Percentiles rank a stretch among this genome's conserved stretches.
These are phyloP conservation scores for Clonostachys chloroleuca DNA, from an alignment of 2,329 filamentous ascomycete species.

Conservation along the genomic window DNA sequence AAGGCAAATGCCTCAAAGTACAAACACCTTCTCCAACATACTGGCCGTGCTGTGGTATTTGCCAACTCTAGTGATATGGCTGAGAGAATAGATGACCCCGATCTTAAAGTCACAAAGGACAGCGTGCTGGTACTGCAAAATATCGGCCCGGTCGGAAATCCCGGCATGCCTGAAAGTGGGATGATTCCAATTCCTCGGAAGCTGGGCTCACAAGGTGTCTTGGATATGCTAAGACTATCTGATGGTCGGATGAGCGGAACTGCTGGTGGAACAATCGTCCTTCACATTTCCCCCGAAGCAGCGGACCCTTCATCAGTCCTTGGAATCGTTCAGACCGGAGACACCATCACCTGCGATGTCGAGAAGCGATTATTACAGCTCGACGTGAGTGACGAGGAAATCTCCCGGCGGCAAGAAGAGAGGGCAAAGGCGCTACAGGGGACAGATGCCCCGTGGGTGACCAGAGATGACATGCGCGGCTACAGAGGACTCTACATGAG, in stretches of 20 bases:
- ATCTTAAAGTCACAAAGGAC: conserved; percentile 55
- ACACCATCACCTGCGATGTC: conserved; percentile 74
- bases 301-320: conserved; percentile 72
- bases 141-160: conserved; percentile 85
- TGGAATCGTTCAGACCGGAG: conserved; percentile 71
- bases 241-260: conserved; percentile 87
- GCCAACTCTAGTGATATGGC: conserved; percentile 72
- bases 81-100: conserved; percentile 49
- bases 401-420: conserved; percentile 52
- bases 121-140: conserved; percentile 78
- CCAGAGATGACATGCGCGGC: conserved; percentile 38
- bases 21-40: conserved; percentile 45
- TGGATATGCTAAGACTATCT: conserved; percentile 78
- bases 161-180: conserved; percentile 87
- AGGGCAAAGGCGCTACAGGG: conserved; percentile 46
- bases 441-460: conserved; percentile 22
- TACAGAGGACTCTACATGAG: conserved; percentile 59
- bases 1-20: conserved; percentile 88
- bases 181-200: conserved; percentile 66
- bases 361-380: conserved; percentile 55
- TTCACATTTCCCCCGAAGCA: conserved; percentile 84
- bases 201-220: conserved; percentile 67
- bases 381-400: conserved; percentile 66
- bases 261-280: conserved; percentile 83
- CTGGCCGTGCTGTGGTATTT: conserved; percentile 57